These are phyloP conservation scores for Quercus lobata DNA, from an alignment of 331 rosid species.

Conservation along the genomic window DNA sequence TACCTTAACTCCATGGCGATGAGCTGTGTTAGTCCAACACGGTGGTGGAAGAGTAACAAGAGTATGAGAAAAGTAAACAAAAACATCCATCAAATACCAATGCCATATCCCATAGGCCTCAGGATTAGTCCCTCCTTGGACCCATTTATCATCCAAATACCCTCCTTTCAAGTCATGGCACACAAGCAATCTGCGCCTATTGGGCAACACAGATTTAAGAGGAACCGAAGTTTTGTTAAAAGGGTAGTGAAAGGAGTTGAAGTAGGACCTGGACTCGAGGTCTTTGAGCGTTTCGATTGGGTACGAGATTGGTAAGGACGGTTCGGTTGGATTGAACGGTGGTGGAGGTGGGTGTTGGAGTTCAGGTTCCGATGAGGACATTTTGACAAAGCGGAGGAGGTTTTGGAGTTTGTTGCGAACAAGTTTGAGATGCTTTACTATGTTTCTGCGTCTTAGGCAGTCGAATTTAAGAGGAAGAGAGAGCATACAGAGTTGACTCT, in stretches of 20 bases:
- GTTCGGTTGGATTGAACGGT: slow-evolving; percentile 58
- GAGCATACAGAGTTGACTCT: too few relatives aligned
- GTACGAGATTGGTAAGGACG: slow-evolving; percentile 67
- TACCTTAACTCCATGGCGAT: slow-evolving; percentile 89
- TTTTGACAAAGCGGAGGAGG: slow-evolving; percentile 7
- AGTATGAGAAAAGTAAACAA: slow-evolving; percentile 78
- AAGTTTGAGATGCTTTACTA: slow-evolving; percentile 8
- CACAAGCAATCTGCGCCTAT: slow-evolving; percentile 71
- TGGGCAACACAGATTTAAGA: slow-evolving; percentile 38
- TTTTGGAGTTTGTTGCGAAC: slow-evolving; percentile 3
- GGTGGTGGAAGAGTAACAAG: slow-evolving; percentile 88
- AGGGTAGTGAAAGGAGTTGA: slow-evolving; percentile 80
- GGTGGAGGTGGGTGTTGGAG: slow-evolving; percentile 18
- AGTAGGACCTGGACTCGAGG: slow-evolving; percentile 67
- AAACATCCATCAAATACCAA: slow-evolving; percentile 87
- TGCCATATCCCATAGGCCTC: slow-evolving; percentile 81
- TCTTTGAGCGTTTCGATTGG: slow-evolving; percentile 80
- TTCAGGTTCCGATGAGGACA: slow-evolving; percentile 23
- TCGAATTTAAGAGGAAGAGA: too few relatives aligned
- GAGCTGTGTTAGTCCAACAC: slow-evolving; percentile 78
- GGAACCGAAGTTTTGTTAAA: slow-evolving; percentile 67
- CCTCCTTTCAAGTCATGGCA: slow-evolving; percentile 93
- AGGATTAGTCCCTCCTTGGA: slow-evolving; percentile 78
- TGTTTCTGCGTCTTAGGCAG: neutral
- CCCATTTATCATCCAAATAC: slow-evolving; percentile 78